Evolutionary conservation across 1,284 basidiomycete genomes (phyloP), one percentile per base, ranked within the genome.

Genomic region (Melanopsichium pennsylvanicum): DNA sequence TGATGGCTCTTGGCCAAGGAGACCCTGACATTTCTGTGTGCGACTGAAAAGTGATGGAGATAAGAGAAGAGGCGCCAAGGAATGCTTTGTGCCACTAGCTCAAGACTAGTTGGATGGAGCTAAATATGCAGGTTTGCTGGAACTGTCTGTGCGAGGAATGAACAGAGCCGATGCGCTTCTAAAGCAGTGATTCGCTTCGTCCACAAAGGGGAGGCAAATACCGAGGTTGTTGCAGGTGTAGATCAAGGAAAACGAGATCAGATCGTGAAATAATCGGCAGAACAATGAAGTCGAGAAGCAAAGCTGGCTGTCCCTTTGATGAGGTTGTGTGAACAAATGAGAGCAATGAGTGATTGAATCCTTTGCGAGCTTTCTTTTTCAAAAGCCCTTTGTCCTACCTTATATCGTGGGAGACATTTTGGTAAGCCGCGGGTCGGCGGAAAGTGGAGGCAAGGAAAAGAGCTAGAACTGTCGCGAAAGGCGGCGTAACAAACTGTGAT

Each of bases 1-100:
- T 18, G 35, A 72, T 35, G 19, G 70, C 70, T 50, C 54, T 44
- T 22, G 67, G 67, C 67, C 67, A 70, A 9, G 57, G 57, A 22
- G 67, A 70, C 32, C 44, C 52, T 12, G 61, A 41, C 67, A 70
- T 70, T 23, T 27, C 23, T 23, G 27, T 33, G 22, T 19, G 34
- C 16, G 16, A 25, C 16, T 35, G 31, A n/a, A 22, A 22, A 22
- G 31, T 47, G 44, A 19, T 49, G 18, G 44, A 38, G 42, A 34
- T 29, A 27, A 38, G 21, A 48, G 16, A 50, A 46, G 26, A 23
- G 26, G 33, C 29, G 10, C 22, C 15, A 23, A 41, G 12, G 37
- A 4, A 11, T 43, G 21, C 12, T 19, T 29, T 21, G 19, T 33
- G 21, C 18, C 3, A 22, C 21, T 34, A 12, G 32, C 32, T n/a